phyloP scores from a whole-genome alignment of 306 rosid species.

The Prosopis cineraria region DNA sequence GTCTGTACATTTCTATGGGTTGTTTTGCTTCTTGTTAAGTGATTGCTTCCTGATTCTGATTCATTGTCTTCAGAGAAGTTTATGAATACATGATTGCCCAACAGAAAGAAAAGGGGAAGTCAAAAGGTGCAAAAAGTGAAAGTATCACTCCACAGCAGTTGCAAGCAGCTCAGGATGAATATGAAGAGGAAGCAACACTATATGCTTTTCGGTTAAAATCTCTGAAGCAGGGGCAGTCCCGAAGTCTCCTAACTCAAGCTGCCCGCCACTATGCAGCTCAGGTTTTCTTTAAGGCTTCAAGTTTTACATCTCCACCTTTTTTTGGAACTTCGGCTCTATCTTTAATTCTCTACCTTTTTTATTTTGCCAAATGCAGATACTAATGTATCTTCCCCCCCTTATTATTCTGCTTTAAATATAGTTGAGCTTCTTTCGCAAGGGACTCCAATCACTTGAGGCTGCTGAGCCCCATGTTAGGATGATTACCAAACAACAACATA shows the following conservation, averaged over 20 bases:
- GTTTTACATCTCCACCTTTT: not conserved
- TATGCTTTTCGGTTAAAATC: slow-evolving; percentile 84
- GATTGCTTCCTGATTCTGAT: slow-evolving; percentile 45
- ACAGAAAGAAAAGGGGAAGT: slow-evolving; percentile 79
- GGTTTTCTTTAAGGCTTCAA: slow-evolving; percentile 45
- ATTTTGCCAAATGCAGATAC: slow-evolving; percentile 2
- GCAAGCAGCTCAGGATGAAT: slow-evolving; percentile 70
- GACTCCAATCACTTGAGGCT: slow-evolving; percentile 82
- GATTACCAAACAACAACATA: slow-evolving; percentile 68
- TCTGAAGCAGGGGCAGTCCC: slow-evolving; percentile 84
- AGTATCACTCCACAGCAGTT: slow-evolving; percentile 60
- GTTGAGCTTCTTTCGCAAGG: slow-evolving; percentile 90
- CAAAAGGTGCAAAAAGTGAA: slow-evolving; percentile 75
- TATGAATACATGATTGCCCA: slow-evolving; percentile 68
- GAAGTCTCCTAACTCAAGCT: slow-evolving; percentile 92
- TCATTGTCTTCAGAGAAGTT: slow-evolving; percentile 63
- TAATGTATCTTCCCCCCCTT: slow-evolving; percentile 15
- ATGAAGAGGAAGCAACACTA: slow-evolving; percentile 70
- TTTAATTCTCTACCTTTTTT: not conserved
- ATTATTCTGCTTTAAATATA: slow-evolving; percentile 40
- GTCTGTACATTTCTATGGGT: slow-evolving; percentile 35
- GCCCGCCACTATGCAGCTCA: slow-evolving; percentile 93
- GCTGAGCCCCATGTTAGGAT: slow-evolving; percentile 82
- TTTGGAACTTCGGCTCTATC: slow-evolving; percentile 16
- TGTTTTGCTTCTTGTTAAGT: slow-evolving; percentile 27